phyloP scores from a whole-genome alignment of 2,329 filamentous ascomycete genomes.

The Fusarium secorum region DNA sequence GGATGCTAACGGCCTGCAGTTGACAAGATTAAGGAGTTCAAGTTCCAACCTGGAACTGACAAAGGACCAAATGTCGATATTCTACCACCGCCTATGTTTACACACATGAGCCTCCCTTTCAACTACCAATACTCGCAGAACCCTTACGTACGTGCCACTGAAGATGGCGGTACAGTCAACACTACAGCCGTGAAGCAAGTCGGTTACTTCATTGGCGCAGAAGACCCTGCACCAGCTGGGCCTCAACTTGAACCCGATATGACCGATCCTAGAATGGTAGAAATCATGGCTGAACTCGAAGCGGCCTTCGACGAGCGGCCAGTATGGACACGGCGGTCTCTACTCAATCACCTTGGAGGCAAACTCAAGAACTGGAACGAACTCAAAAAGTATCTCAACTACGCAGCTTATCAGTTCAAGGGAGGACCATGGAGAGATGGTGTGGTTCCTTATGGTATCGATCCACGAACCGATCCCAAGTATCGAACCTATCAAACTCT shows the following conservation, averaged over 20 bases:
- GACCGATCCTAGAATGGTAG: constrained; percentile 67
- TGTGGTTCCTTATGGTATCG: constrained; percentile 83
- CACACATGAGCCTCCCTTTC: constrained; percentile 77
- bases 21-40: constrained; percentile 66
- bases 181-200: constrained; percentile 66
- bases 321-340: constrained; percentile 84
- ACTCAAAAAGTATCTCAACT: constrained; percentile 79
- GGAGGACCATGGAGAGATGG: constrained; percentile 92
- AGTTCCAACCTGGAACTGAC: constrained; percentile 69
- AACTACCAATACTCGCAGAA: constrained; percentile 88
- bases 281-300: constrained; percentile 70
- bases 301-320: constrained; percentile 76
- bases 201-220: constrained; percentile 65
- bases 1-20: constrained; percentile 47
- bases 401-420: constrained; percentile 90
- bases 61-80: constrained; percentile 70
- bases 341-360: constrained; percentile 74
- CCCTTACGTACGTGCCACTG: constrained; percentile 72
- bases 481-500: constrained; percentile 89
- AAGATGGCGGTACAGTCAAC: constrained; percentile 64
- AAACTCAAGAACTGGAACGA: constrained; percentile 61
- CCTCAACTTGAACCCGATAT: constrained; percentile 68
- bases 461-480: constrained; percentile 79
- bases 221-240: constrained; percentile 67
- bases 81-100: constrained; percentile 81